A percentile compares a stretch with the other conserved stretches of the same genome.
Conservation (phyloP, 345 rosid genomes). For the Pugionium dolabratum region DNA sequence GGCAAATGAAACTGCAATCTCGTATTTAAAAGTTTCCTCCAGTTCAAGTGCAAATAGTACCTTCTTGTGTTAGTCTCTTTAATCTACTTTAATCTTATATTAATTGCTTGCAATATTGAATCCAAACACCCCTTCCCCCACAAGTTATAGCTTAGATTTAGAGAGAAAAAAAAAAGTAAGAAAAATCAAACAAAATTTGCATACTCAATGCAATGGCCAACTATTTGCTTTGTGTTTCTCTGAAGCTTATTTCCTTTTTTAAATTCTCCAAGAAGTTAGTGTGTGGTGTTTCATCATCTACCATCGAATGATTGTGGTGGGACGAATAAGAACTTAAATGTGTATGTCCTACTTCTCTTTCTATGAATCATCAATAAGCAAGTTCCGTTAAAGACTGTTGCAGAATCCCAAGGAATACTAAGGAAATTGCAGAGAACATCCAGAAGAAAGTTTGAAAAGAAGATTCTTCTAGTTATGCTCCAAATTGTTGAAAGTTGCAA, state of each 20-base stretch:
- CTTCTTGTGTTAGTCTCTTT: constrained; percentile 9
- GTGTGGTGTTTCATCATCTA: constrained; percentile 31
- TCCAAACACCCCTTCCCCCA: neutral
- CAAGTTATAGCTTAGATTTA: no score
- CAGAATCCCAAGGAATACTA: constrained; percentile 12
- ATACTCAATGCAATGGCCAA: neutral
- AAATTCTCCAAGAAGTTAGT: constrained; percentile 32
- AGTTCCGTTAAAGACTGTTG: constrained; percentile 16
- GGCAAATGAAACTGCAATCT: neutral
- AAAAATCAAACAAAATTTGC: no score
- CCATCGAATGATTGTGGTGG: constrained; percentile 44
- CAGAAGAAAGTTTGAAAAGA: constrained; percentile 15
- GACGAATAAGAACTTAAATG: constrained; percentile 24
- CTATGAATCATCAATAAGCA: constrained; percentile 40
- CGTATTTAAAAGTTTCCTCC: neutral
- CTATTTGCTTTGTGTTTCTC: neutral
- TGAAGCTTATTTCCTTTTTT: constrained; percentile 26
- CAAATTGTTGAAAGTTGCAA: neutral
- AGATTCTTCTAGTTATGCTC: constrained; percentile 10
- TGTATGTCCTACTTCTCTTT: constrained; percentile 42
- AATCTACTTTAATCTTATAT: neutral
- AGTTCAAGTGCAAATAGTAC: constrained; percentile 8
- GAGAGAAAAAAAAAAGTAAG: no score
- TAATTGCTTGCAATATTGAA: neutral
- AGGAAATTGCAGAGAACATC: constrained; percentile 10